Evolutionary conservation across 2,329 filamentous ascomycete genomes (phyloP), one percentile per base, ranked within the genome.

Genomic region (Coleophoma cylindrospora): DNA sequence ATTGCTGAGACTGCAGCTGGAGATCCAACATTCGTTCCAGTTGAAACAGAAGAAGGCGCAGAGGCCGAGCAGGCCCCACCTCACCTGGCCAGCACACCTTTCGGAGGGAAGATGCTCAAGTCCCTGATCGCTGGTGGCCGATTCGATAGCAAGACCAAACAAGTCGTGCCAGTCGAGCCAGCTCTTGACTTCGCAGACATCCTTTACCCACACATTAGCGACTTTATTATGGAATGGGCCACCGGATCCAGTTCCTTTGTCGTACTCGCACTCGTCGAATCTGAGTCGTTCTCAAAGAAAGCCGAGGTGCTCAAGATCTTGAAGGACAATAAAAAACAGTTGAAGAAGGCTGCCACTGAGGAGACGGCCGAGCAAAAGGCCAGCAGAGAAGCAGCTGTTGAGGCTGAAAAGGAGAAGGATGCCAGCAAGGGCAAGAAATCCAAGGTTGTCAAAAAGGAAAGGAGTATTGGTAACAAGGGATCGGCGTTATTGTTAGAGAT

Each of bases 181-280:
- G 79, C 88, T 8, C 75, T 97, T 50, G 79, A 84, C 45, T 99
- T 99, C 66, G 83, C 89, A 53, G 79, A 87, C 56, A 73, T 87
- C 45, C 75, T 99, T n/a, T 97, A 92, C 66, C 82, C 85, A 6
- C 74, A 87, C 54, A 91, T 97, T 67, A 81, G 87, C 65, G 80
- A 84, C 1, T 74, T 89, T 57, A 71, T 95, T 21, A 68, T 94
- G 51, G 74, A 82, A 17, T 99, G 94, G 94, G 91, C 92, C 0
- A 91, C 85, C 0, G 88, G 91, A 0, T 80, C 86, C 1, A 91
- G 90, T 59, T 89, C 88, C 1, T 97, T 96, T 60, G 89, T 95
- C 11, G 78, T 96, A 4, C 79, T 97, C 22, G 87, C 84, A 14
- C 72, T 97, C 57, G 69, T 91, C 5, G 92, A 97, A 70, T 80